Percentiles rank a stretch among this genome's conserved stretches.
These are phyloP conservation scores for Aspergillus awamori DNA, from an alignment of 2,329 filamentous ascomycete species.

Conservation along the genomic window DNA sequence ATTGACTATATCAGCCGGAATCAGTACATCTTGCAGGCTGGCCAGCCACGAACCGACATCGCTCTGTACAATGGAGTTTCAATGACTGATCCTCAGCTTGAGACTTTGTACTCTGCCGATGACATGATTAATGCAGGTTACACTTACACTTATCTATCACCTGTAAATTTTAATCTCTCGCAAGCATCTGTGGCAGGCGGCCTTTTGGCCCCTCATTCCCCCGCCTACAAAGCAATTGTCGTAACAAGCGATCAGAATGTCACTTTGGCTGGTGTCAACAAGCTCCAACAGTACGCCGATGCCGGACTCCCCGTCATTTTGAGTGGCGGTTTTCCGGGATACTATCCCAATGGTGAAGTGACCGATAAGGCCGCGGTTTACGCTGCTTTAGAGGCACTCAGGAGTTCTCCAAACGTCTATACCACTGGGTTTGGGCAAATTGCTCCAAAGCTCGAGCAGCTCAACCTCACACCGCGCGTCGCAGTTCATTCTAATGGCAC, in stretches of 20 bases:
- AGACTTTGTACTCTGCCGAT: background rate
- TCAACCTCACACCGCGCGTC: conserved; percentile 37
- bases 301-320: conserved; percentile 50
- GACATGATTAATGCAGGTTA: background rate
- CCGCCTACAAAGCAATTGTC: conserved; percentile 49
- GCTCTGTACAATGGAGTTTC: background rate
- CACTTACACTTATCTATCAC: conserved; percentile 42
- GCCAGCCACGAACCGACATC: background rate
- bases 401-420: conserved; percentile 39
- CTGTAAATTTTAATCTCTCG: conserved; percentile 48
- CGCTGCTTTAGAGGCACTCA: background rate
- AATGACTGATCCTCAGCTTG: background rate
- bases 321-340: conserved; percentile 38
- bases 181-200: conserved; percentile 41
- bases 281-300: conserved; percentile 40
- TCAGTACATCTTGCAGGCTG: background rate
- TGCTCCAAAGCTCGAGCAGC: conserved; percentile 32
- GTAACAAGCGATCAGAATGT: conserved; percentile 41
- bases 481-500: conserved; percentile 29
- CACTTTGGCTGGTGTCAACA: conserved; percentile 37
- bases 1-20: no score
- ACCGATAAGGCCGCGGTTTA: background rate
- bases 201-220: conserved; percentile 43
- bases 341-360: conserved; percentile 12
- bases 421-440: conserved; percentile 31